Percentiles rank a stretch among this genome's conserved stretches.
These are phyloP conservation scores for Geotrichum cucujoidarum DNA, from an alignment of 1,139 yeast genomes.

Conservation along the genomic window DNA sequence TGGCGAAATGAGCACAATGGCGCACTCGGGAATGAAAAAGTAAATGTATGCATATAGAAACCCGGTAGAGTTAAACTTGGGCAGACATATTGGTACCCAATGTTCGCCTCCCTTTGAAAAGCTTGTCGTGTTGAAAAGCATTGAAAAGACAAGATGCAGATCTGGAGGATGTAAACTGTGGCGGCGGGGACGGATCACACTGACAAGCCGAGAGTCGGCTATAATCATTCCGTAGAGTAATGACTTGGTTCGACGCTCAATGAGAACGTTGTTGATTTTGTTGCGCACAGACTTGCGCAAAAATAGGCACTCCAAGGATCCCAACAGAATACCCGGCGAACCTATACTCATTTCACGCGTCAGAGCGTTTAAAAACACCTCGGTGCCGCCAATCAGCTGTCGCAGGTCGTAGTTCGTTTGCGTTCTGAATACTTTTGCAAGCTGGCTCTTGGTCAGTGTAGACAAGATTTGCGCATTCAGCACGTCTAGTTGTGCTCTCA, in stretches of 20 bases:
- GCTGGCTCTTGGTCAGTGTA: conserved; percentile 70
- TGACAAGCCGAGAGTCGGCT: conserved; percentile 51
- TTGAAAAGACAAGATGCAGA: conserved; percentile 56
- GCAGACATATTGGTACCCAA: conserved; percentile 92
- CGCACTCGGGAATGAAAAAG: conserved; percentile 49
- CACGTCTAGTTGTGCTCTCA: conserved; percentile 64
- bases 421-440: conserved; percentile 60
- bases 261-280: conserved; percentile 43
- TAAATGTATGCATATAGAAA: conserved; percentile 77
- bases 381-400: conserved; percentile 62
- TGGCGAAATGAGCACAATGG: conserved; percentile 71
- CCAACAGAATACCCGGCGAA: conserved; percentile 55
- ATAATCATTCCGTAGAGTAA: conserved; percentile 59
- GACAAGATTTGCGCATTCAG: conserved; percentile 75
- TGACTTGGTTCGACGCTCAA: conserved; percentile 42
- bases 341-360: conserved; percentile 50
- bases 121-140: conserved; percentile 52
- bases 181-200: conserved; percentile 56
- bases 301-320: conserved; percentile 56
- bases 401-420: conserved; percentile 81
- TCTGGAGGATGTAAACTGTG: conserved; percentile 70
- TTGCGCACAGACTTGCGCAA: conserved; percentile 46
- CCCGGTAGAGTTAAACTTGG: conserved; percentile 83
- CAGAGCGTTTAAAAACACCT: conserved; percentile 58
- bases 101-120: conserved; percentile 62